Base-by-base conservation (phyloP, 164 flowering plant species). In the Hamamelis virginiana region DNA sequence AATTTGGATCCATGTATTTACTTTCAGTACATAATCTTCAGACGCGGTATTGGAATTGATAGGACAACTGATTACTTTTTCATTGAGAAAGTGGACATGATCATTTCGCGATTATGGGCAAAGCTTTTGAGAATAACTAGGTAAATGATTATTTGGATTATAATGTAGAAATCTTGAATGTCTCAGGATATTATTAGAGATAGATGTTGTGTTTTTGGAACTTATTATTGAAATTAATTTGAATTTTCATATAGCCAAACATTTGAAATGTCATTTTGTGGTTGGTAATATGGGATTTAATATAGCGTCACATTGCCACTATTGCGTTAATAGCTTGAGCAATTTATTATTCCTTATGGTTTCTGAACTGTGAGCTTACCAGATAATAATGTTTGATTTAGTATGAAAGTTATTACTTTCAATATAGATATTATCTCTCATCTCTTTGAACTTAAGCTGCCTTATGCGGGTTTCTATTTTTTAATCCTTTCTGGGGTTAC, bases 41-140 rank as follows among this genome's bases (percentile, higher is more conserved):
- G 97, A 38, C 96, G 97, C 38, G 99, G 99, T 59, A 84, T 91
- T 79, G 99, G 99, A 48, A 80, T 89, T 69, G 99, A 96, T 81
- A 76, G 72, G 22, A 96, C 97, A 18, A 85, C 85, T 48, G 91
- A 88, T 69, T 89, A 75, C 77, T 96, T 96, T 81, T 67, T 93
- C 79, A 84, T 91, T 96, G 99, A 90, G 89, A 96, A 96, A 83
- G 80, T 96, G 77, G 98, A 93, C 73, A 86, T 86, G 88, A 73
- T 96, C 60, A 89, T 96, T 80, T 70, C 82, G 57, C 94, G 96
- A 41, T 10, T 90, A 15, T 96, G 98, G 97, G 75, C 71, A 21
- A 84, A 75, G 83, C 59, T 96, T 59, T 75, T 91, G 71, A 77
- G 82, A 74, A 28, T 81, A 48, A 91, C 98, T 15, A 75, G 94